phyloP scores from a whole-genome alignment of 2,329 filamentous ascomycete genomes.

The Tolypocladium tropicale region DNA sequence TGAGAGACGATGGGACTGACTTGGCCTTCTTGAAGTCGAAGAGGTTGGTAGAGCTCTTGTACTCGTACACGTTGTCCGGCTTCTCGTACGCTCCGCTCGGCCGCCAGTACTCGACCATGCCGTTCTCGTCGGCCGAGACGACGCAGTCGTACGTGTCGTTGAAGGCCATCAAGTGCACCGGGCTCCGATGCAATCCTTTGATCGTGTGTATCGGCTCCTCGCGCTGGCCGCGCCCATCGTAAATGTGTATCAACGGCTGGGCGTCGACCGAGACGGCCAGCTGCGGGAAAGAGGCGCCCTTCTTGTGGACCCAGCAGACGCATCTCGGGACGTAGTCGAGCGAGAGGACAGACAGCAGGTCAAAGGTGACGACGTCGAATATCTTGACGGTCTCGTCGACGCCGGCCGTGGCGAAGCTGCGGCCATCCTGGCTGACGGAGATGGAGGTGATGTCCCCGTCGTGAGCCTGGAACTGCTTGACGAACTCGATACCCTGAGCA shows the following conservation, averaged over 20 bases:
- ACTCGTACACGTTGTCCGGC: constrained; percentile 80
- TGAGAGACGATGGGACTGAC: constrained; percentile 69
- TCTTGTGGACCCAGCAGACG: constrained; percentile 84
- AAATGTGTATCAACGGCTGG: constrained; percentile 67
- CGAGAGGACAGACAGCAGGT: constrained; percentile 73
- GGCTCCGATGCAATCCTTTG: constrained; percentile 66
- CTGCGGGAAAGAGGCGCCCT: constrained; percentile 77
- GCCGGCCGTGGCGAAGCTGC: constrained; percentile 87
- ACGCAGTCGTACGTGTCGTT: constrained; percentile 87
- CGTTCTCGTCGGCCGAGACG: constrained; percentile 75
- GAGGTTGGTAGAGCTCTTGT: constrained; percentile 87
- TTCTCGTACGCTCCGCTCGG: constrained; percentile 77
- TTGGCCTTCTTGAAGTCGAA: constrained; percentile 98
- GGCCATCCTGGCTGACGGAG: constrained; percentile 78
- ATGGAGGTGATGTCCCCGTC: constrained; percentile 73
- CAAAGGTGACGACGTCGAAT: constrained; percentile 76
- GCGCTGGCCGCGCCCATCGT: constrained; percentile 80
- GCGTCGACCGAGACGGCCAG: constrained; percentile 73
- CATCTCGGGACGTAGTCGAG: constrained; percentile 66
- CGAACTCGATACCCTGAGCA: constrained; percentile 83
- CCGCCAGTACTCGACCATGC: constrained; percentile 96
- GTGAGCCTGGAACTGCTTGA: constrained; percentile 95
- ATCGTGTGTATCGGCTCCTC: constrained; percentile 67
- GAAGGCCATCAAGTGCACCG: constrained; percentile 78
- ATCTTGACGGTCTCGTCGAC: constrained; percentile 71